These are phyloP conservation scores for Tricholoma terreum DNA, from an alignment of 768 basidiomycete species.

Conservation along the genomic window DNA sequence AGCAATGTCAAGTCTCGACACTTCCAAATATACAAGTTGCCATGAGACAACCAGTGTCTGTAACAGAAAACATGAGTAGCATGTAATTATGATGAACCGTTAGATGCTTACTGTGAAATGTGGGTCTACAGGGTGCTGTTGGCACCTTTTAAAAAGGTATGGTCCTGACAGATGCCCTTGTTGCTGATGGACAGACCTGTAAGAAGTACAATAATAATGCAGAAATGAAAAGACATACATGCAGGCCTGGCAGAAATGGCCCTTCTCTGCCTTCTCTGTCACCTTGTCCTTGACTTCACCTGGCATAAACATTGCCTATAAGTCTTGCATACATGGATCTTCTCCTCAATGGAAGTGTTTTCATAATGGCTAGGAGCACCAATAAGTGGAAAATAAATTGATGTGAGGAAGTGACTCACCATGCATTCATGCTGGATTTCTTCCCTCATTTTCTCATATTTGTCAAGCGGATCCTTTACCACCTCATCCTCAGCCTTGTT, in stretches of 20 bases:
- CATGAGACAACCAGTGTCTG: conserved; percentile 1
- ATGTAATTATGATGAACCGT: neutral
- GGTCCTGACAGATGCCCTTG: neutral
- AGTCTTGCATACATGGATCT: conserved; percentile 6
- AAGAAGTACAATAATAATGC: neutral
- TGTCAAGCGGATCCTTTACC: too few relatives aligned
- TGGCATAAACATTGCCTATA: conserved; percentile 3
- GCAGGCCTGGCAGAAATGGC: neutral
- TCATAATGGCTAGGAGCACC: neutral
- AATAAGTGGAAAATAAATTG: too few relatives aligned
- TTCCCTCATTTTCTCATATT: too few relatives aligned
- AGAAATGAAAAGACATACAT: neutral
- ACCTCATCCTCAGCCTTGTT: too few relatives aligned
- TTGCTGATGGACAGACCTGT: neutral
- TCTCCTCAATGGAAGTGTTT: conserved; percentile 7
- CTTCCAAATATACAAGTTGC: neutral
- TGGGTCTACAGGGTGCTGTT: conserved; percentile 2
- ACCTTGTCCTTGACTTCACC: neutral
- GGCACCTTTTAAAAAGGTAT: neutral
- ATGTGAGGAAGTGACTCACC: too few relatives aligned
- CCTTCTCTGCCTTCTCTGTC: conserved; percentile 1
- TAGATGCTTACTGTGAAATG: conserved; percentile 4
- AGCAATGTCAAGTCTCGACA: neutral
- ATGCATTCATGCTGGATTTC: too few relatives aligned
- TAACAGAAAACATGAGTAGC: neutral